Evolutionary conservation across 495 filamentous ascomycete genomes (phyloP).

Genomic region (Aspergillus asperescens): DNA sequence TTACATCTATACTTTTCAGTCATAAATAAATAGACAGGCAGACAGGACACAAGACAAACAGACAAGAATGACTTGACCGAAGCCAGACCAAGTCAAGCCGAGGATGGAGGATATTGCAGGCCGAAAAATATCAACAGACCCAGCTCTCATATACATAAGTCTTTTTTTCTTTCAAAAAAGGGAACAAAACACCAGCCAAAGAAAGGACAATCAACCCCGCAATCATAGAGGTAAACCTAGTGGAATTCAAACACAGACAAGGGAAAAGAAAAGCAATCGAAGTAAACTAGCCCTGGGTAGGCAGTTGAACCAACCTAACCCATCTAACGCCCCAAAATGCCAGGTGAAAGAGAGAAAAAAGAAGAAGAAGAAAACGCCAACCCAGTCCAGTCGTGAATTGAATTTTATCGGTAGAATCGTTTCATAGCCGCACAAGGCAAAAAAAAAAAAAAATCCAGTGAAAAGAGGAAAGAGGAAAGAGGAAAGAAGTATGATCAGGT

Average conservation of each 20-base stretch:
- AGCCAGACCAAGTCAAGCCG: not conserved
- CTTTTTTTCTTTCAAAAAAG: not conserved
- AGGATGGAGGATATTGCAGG: not conserved
- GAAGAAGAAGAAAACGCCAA: not conserved
- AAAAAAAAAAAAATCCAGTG: too few relatives aligned
- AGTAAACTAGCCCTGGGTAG: not conserved
- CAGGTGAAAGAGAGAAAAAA: too few relatives aligned
- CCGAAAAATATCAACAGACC: not conserved
- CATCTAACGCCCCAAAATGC: slow-evolving; percentile 2
- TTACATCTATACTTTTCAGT: not conserved
- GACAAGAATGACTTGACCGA: not conserved
- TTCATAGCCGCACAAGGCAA: too few relatives aligned
- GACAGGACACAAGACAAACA: not conserved
- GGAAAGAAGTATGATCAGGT: too few relatives aligned
- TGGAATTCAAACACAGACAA: not conserved
- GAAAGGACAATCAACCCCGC: not conserved
- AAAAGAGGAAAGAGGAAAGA: slow-evolving; percentile 1
- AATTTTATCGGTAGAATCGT: not conserved
- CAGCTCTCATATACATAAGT: not conserved
- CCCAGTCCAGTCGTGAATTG: not conserved
- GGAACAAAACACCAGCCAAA: not conserved
- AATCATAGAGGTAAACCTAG: not conserved
- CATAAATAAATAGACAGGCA: not conserved
- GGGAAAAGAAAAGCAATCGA: not conserved
- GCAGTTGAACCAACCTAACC: too few relatives aligned